Evolutionary conservation across 1,284 basidiomycete genomes (phyloP), one percentile per base, ranked within the genome.

Genomic region (Cryptococcus maquisensis): DNA sequence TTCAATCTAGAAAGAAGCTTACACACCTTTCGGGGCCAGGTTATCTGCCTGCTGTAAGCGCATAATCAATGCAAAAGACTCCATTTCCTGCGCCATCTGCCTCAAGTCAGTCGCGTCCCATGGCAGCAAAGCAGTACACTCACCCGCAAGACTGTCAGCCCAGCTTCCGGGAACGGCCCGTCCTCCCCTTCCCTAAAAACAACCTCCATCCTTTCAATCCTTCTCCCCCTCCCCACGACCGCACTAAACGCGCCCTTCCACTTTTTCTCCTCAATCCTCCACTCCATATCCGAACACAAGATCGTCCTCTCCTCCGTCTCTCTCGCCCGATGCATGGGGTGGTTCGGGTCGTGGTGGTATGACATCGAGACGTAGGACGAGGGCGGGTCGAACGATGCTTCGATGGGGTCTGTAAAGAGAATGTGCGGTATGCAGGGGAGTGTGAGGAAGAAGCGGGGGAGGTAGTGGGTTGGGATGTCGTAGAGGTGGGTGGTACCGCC

Each of bases 401-500:
- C 50, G 28, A 43, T 45, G 10, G 49, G 20, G 13, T 57, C 51
- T n/a, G 26, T 36, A 12, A 54, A 38, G 26, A 39, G 21, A 4
- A 55, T 32, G 15, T 40, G 32, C 39, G 49, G 56, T 23, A 12
- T 44, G 9, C 23, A 21, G 35, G 32, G 36, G 9, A 56, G 44
- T 9, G 35, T 48, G 23, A 48, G 36, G 44, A 60, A 60, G 44
- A 60, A 56, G 6, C 58, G 51, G 20, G 58, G 51, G 20, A 56
- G 36, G 10, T 51, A 46, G 16, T 20, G 16, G 24, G 45, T 39
- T 3, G 49, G 47, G 15, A 60, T 41, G 39, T 60, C 58, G 56
- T 24, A 10, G 5, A 28, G 23, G 28, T 26, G 15, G 10, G 44
- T 12, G 3, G 40, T 47, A 10, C 46, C 49, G 8, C 51, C 51